Conservation (phyloP, 768 basidiomycete genomes). For the Phaffia australis region DNA sequence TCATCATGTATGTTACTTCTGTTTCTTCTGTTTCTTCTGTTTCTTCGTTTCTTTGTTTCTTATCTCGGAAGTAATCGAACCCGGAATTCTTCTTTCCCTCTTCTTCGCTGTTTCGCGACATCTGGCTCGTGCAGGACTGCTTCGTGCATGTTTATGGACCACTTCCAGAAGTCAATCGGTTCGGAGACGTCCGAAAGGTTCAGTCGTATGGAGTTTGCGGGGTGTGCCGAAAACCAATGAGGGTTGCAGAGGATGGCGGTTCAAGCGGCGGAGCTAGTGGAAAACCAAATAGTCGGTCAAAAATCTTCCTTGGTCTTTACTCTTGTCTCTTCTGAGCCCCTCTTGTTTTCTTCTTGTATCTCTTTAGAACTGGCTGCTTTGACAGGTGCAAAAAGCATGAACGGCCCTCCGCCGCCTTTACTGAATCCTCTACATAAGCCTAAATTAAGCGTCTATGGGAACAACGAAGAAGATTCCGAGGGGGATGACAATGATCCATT, state of each 20-base stretch:
- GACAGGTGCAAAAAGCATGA: slow-evolving; percentile 65
- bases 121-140: slow-evolving; percentile 54
- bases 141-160: slow-evolving; percentile 95
- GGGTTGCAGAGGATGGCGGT: slow-evolving; percentile 54
- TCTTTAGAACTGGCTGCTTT: slow-evolving; percentile 76
- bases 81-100: slow-evolving; percentile 16
- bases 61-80: slow-evolving; percentile 35
- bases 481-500: slow-evolving; percentile 26
- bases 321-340: neutral
- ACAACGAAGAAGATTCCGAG: slow-evolving; percentile 30
- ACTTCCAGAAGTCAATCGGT: slow-evolving; percentile 41
- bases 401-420: slow-evolving; percentile 32
- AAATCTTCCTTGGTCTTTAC: neutral
- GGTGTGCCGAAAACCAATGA: slow-evolving; percentile 93
- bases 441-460: neutral
- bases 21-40: neutral
- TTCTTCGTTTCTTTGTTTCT: neutral
- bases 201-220: slow-evolving; percentile 75
- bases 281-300: slow-evolving; percentile 62
- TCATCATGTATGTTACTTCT: slow-evolving; percentile 53
- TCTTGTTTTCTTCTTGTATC: slow-evolving; percentile 10
- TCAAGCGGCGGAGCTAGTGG: slow-evolving; percentile 51
- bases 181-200: slow-evolving; percentile 53
- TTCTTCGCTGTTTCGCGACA: slow-evolving; percentile 4
- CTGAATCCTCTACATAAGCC: slow-evolving; percentile 45